A percentile compares a stretch with the other conserved stretches of the same genome.
Evolutionary conservation across 2,329 filamentous ascomycete genomes (phyloP).

Genomic region (Verruconis gallopava): DNA sequence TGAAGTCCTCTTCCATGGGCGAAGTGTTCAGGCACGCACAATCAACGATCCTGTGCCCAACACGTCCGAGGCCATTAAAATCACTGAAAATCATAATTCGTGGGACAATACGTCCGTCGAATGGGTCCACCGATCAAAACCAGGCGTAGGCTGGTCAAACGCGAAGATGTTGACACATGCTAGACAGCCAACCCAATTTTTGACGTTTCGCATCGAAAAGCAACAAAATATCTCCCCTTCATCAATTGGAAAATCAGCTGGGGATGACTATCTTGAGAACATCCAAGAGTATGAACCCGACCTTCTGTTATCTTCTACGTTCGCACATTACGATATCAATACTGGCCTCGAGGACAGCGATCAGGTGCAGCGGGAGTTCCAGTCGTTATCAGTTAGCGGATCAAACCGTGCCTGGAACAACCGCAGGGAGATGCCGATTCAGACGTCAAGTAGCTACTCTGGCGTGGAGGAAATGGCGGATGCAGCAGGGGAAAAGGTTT

Average conservation of each 20-base stretch:
- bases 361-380: neutral
- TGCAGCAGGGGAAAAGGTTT: neutral
- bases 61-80: neutral
- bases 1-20: conserved; percentile 53
- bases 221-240: conserved; percentile 15
- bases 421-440: neutral
- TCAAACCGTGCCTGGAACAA: neutral
- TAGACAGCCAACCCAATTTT: neutral
- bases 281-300: neutral
- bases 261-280: conserved; percentile 3
- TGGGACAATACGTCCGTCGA: conserved; percentile 20
- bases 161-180: neutral
- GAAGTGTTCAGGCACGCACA: conserved; percentile 18
- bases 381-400: neutral
- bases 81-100: conserved; percentile 1
- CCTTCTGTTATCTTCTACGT: neutral
- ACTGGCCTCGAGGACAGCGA: neutral
- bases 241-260: neutral
- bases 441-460: neutral
- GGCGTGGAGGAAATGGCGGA: neutral
- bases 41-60: neutral
- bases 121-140: conserved; percentile 24
- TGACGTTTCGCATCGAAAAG: conserved; percentile 12
- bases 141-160: conserved; percentile 21
- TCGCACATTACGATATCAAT: neutral